Conservation (phyloP, 2,329 filamentous ascomycete genomes). For the Lomentospora prolificans region DNA sequence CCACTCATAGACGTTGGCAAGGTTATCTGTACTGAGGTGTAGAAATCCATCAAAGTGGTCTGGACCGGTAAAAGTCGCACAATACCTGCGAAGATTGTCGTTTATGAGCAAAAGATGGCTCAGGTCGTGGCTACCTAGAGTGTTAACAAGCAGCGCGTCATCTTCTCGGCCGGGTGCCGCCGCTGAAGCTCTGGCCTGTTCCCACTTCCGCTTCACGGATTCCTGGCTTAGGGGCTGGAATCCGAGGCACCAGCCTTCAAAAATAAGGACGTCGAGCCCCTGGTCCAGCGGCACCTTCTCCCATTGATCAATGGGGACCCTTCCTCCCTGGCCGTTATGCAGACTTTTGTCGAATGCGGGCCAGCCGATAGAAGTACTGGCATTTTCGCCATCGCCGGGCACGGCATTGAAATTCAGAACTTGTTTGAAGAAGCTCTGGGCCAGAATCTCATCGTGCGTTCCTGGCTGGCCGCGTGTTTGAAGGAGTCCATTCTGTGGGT, state of each 20-base stretch:
- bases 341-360: conserved; percentile 79
- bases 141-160: conserved; percentile 15
- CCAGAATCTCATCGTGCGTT: conserved; percentile 65
- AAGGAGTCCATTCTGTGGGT: conserved; percentile 67
- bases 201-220: conserved; percentile 31
- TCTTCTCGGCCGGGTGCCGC: not conserved
- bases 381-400: conserved; percentile 44
- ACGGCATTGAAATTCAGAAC: conserved; percentile 22
- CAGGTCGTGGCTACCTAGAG: conserved; percentile 34
- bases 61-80: conserved; percentile 28
- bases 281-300: conserved; percentile 40
- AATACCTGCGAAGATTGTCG: conserved; percentile 35
- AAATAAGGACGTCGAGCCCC: conserved; percentile 54
- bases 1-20: conserved; percentile 74
- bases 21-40: conserved; percentile 59
- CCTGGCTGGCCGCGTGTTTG: conserved; percentile 77
- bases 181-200: not conserved
- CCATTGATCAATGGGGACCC: conserved; percentile 55
- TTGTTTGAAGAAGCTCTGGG: conserved; percentile 27
- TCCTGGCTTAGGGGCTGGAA: conserved; percentile 54
- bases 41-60: conserved; percentile 40
- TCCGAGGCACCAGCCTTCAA: conserved; percentile 91
- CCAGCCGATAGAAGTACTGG: conserved; percentile 37
- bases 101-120: conserved; percentile 43
- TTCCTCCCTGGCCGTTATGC: conserved; percentile 66